Evolutionary conservation across 495 filamentous ascomycete species (phyloP), one percentile per base, ranked within the genome.

Genomic region (Trichoderma orchidacearum): DNA sequence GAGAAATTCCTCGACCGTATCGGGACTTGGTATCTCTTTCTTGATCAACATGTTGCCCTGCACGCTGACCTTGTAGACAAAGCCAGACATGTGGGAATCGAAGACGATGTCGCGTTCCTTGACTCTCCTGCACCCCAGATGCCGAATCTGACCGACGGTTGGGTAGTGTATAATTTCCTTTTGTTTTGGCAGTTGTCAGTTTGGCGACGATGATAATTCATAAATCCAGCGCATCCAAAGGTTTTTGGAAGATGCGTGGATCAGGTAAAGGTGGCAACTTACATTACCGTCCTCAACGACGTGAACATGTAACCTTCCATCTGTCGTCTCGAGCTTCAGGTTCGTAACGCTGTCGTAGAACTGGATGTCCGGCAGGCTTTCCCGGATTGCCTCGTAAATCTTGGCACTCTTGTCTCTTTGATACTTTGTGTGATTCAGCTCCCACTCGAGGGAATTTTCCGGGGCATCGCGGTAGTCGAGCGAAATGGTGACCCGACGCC

Each of bases 301-400:
- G 67, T 97, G 93, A 21, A 98, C 90, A 70, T 98, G 93, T 51
- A 98, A 75, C 51, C 90, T 81, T 27, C 89, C 89, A 45, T 95
- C 88, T 35, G 80, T 84, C 1, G 93, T 98, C 67, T 96, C 84
- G 15, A 98, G 75, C 67, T 96, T 97, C 48, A 98, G 78, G 64
- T 98, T 98, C 18, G 94, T 98, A 30, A 96, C 93, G 5, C 89
- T 94, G 58, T 89, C 80, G 69, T 94, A 97, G 67, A 95, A 98
- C 63, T 95, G 87, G 41, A 98, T 96, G 54, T 93, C 89, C 3
- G 79, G 75, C 13, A 98, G 79, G 15, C 89, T 95, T 56, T 95
- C 89, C 27, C 90, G 88, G 62, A 98, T 95, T 31, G 91, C 86
- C 68, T 96, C 90, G 73, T 96, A 98, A 52, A 98, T 94, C 50